Evolutionary conservation across 2,329 filamentous ascomycete genomes (phyloP), one percentile per base, ranked within the genome.

Genomic region (Hypomyces rosellus): DNA sequence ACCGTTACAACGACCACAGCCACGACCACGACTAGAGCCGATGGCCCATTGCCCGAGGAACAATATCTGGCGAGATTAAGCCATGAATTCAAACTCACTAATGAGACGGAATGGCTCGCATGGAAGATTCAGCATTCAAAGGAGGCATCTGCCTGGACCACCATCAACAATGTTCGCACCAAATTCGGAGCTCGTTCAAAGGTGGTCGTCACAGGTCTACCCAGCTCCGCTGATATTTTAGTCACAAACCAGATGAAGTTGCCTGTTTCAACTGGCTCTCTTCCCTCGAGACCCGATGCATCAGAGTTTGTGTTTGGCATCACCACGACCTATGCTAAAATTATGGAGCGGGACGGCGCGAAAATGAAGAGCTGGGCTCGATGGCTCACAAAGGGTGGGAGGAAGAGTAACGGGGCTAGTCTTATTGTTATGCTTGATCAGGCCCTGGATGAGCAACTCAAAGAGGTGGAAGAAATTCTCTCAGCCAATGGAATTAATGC

Each of bases 371-470:
- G 70, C 51, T 76, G 73, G 74, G 62, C 69, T 36, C 64, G 72
- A 3, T 76, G 72, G 72, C 64, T 76, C 49, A 74, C 74, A 0
- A 63, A 72, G 41, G 69, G 69, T 3, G 62, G 63, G 8, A 63
- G 66, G 3, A 56, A 58, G 12, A 69, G 68, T 2, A 75, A 75
- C 52, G 74, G 74, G 11, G 73, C 72, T 3, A 67, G 62, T 5
- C 55, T 75, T 12, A 56, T 75, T 14, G 60, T 76, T 34, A 61
- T 67, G 14, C 63, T 77, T 36, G 69, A 75, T 43, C 65, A 65
- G 34, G 70, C 69, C 1, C 60, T 60, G 5, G 54, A 58, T 12
- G 52, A 58, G 2, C 65, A 77, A 48, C 59, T 67, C 0, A 52
- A 59, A 25, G 57, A 63, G 13, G 54, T 71, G 1, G 59, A 59